Evolutionary conservation across 805 yeast species (phyloP), one percentile per base, ranked within the genome.

Genomic region (Metschnikowia picachoensis): DNA sequence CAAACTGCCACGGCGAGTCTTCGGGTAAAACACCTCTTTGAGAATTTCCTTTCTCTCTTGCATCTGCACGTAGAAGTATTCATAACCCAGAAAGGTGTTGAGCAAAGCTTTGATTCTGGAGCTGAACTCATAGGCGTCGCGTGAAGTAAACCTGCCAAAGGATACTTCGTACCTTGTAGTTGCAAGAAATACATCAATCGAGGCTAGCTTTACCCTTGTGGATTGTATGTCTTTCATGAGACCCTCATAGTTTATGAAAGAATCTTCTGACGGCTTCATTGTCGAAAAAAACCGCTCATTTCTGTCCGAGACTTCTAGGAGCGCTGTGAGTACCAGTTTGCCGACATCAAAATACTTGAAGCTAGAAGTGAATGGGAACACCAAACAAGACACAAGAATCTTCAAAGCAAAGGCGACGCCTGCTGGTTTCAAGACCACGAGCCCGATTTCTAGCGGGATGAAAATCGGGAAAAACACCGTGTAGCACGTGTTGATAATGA

Each of bases 341-440:
- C 52, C 40, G 9, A 59, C 62, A n/a, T 46, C 45, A 35, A 58
- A 55, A 43, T 55, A 61, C 15, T 48, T 49, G 39, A 16, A 55
- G 38, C 51, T 57, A 6, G 71, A 52, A 3, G 70, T 62, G 14
- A 53, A 51, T 1, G 72, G 72, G 48, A 58, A 66, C 3, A 66
- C 47, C 9, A 66, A 27, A 2, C 55, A 32, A 2, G 62, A 28
- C 3, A 44, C 42, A 3, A 59, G 33, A 9, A 62, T 46, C 29
- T 56, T 58, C 32, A 62, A 34, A 12, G 60, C 62, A 30, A 57
- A 52, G 2, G 63, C 51, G 5, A 65, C 14, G 5, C 61, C 66
- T 46, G 61, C 55, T 1, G 68, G 63, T 34, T 57, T 62, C 2
- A 63, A 17, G 7, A 66, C 57, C 6, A 39, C 17, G 8, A 49